Conservation (phyloP, 2,329 filamentous ascomycete genomes). For the Aureobasidium vineae region DNA sequence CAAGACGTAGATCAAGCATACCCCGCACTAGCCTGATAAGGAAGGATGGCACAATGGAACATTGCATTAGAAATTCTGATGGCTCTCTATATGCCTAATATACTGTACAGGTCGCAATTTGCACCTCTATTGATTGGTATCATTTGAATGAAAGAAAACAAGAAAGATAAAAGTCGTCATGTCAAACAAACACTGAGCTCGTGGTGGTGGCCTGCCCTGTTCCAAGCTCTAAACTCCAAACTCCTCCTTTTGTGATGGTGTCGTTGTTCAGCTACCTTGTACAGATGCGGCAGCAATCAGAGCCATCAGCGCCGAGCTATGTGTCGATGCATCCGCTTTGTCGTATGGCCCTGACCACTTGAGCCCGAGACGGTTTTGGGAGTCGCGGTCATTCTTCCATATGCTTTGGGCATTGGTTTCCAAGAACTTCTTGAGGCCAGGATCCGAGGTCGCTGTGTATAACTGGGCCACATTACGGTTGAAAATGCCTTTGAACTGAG, state of each 20-base stretch:
- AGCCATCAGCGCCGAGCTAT: conserved; percentile 65
- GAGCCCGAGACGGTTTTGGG: conserved; percentile 52
- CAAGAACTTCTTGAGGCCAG: conserved; percentile 55
- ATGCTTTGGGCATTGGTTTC: conserved; percentile 61
- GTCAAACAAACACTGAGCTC: not conserved
- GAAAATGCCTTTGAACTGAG: conserved; percentile 71
- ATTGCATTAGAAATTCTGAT: conserved; percentile 15
- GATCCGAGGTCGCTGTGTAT: conserved; percentile 50
- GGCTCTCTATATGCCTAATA: conserved; percentile 1
- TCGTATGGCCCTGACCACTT: conserved; percentile 62
- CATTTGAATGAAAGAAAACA: not conserved
- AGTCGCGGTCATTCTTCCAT: conserved; percentile 59
- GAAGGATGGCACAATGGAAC: conserved; percentile 1
- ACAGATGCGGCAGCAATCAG: conserved; percentile 57
- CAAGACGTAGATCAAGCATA: not conserved
- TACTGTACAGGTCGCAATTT: not conserved
- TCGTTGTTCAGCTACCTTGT: not conserved
- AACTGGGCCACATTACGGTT: conserved; percentile 63
- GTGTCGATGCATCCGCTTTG: conserved; percentile 56
- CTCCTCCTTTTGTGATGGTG: not conserved
- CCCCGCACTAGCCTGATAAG: conserved; percentile 3
- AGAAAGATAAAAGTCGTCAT: not conserved
- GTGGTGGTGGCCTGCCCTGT: not conserved
- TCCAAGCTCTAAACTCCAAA: not conserved
- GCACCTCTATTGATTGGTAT: conserved; percentile 6